Base-by-base conservation (phyloP, 2,329 filamentous ascomycete genomes). In the Cercospora sp. region DNA sequence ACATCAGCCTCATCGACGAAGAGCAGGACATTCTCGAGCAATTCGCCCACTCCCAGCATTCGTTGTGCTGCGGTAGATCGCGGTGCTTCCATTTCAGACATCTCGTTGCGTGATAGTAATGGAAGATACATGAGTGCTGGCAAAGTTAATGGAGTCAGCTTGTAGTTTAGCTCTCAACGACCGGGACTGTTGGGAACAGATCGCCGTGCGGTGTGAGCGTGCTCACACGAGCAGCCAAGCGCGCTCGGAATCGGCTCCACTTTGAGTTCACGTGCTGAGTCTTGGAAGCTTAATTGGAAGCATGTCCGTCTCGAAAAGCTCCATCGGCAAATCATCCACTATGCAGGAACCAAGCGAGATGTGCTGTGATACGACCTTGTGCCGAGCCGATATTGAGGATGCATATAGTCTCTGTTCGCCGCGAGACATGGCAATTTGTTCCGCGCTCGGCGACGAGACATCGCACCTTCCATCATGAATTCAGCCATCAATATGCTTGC, bases 11-110 rank as follows among this genome's bases (percentile, higher is more conserved):
- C 53, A 20, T 51, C 55, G 9, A 28, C 65, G 31, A 60, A 67
- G 62, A 68, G 18, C 45, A 73, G 42, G 20, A 73, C 70, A 18
- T 64, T 36, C 45, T 73, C 72, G 16, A 70, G 65, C 33, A 73
- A 67, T 55, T 73, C 72, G 28, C 69, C 67, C 20, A 73, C 48
- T 7, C 67, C 70, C 8, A 73, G 66, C 16, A 71, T 69, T 12
- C 70, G 67, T 36, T 62, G 69, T 31, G 69, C 70, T 31, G 69
- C 71, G 2, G 66, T 33, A 55, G 6, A 39, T 58, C 42, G 28
- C 16, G 20, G 55, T 16, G 61, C 59, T n/a, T 39, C 63, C 31
- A 58, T 64, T 28, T 58, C 26, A 18, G 31, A 42, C 23, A 59
- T 63, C n/a, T 20, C 36, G 36, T 62, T 48, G 28, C 55, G 55